phyloP scores from a whole-genome alignment of 1,139 yeast genomes.

The Pichia sp. region DNA sequence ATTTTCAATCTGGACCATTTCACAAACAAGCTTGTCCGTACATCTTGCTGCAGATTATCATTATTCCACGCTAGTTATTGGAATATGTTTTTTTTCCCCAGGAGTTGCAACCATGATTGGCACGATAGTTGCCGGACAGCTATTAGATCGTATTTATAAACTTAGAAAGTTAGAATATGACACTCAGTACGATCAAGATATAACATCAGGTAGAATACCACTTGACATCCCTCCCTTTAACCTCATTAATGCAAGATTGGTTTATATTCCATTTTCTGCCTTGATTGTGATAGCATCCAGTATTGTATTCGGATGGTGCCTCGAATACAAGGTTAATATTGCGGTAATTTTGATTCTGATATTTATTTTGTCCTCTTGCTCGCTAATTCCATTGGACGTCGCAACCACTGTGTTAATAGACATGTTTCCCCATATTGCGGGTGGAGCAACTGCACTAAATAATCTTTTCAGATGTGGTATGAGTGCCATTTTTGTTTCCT shows the following conservation, averaged over 20 bases:
- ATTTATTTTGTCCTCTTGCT: constrained; percentile 44
- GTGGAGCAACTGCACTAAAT: constrained; percentile 53
- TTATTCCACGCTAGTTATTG: constrained; percentile 46
- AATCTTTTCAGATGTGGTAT: constrained; percentile 53
- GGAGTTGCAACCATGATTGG: constrained; percentile 52
- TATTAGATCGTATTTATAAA: constrained; percentile 38
- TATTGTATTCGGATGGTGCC: constrained; percentile 39
- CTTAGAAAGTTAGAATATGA: constrained; percentile 21
- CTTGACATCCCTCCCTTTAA: constrained; percentile 27
- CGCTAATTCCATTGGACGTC: constrained; percentile 42
- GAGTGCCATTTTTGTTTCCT: constrained; percentile 58
- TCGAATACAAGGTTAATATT: constrained; percentile 38
- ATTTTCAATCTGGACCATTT: constrained; percentile 63
- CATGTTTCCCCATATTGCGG: constrained; percentile 48
- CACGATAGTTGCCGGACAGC: constrained; percentile 38
- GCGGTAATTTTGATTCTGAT: constrained; percentile 50
- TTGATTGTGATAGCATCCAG: constrained; percentile 17
- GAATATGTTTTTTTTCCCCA: constrained; percentile 53
- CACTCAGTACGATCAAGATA: constrained; percentile 12
- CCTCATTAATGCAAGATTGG: constrained; percentile 41
- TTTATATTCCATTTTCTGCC: constrained; percentile 30
- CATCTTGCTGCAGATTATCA: constrained; percentile 40
- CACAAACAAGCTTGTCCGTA: constrained; percentile 57
- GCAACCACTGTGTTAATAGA: constrained; percentile 54
- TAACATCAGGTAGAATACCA: not conserved